A percentile compares a stretch with the other conserved stretches of the same genome.
These are phyloP conservation scores for Handroanthus guayacan DNA, from an alignment of 257 asterid genomes.

Conservation along the genomic window DNA sequence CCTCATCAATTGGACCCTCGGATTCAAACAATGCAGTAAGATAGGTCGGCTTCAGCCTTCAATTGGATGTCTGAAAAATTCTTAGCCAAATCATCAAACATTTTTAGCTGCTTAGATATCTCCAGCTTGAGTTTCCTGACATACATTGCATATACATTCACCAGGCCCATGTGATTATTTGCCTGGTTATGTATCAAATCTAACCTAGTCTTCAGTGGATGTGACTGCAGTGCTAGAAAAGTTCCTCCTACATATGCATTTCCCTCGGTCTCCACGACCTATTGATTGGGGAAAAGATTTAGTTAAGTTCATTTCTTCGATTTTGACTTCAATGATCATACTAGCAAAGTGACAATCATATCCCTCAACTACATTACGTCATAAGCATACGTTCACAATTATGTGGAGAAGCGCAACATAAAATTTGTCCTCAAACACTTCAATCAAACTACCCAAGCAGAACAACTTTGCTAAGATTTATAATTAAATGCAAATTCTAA, in stretches of 20 bases:
- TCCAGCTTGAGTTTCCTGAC: conserved; percentile 76
- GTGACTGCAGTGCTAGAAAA: conserved; percentile 58
- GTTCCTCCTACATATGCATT: conserved; percentile 51
- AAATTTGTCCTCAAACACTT: neutral
- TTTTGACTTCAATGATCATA: neutral
- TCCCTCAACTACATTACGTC: neutral
- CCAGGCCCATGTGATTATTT: conserved; percentile 61
- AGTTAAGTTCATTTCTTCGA: neutral
- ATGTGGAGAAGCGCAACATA: neutral
- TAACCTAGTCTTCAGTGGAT: conserved; percentile 66
- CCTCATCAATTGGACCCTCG: conserved; percentile 68
- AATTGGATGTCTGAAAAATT: conserved; percentile 55
- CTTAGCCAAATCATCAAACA: conserved; percentile 68
- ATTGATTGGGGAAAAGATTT: conserved; percentile 2
- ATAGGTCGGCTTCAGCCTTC: conserved; percentile 60
- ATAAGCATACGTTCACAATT: neutral
- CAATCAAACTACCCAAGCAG: neutral
- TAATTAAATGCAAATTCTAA: neutral
- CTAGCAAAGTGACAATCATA: neutral
- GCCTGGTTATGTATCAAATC: conserved; percentile 66
- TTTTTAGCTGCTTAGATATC: conserved; percentile 63
- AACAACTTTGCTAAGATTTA: neutral
- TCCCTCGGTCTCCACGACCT: conserved; percentile 51
- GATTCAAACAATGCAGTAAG: conserved; percentile 60
- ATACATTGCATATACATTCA: conserved; percentile 68